phyloP scores from a whole-genome alignment of 75 land plant species.

The Picea sitchensis region DNA sequence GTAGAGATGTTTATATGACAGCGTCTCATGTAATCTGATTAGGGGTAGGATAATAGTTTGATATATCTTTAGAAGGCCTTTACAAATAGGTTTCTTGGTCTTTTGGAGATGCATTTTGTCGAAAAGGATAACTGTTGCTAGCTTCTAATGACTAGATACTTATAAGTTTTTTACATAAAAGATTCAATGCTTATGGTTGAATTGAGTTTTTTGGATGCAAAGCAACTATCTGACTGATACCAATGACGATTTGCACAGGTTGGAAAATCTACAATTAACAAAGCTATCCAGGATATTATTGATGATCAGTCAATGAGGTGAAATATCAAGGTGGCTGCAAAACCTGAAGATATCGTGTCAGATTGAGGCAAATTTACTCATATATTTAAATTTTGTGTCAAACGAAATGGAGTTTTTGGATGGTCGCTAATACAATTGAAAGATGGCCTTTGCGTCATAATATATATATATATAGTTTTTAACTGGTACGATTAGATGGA shows the following conservation, averaged over 20 bases:
- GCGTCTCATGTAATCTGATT: no score
- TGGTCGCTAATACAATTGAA: background rate
- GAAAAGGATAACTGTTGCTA: no score
- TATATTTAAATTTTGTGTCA: background rate
- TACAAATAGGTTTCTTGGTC: no score
- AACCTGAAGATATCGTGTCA: background rate
- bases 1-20: no score
- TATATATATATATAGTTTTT: background rate
- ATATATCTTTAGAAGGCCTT: no score
- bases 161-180: no score
- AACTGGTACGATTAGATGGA: background rate
- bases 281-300: background rate
- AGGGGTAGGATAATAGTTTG: no score
- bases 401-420: background rate
- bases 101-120: no score
- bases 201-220: background rate
- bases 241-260: background rate
- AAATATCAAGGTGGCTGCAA: background rate
- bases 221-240: no score
- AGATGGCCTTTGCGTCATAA: background rate
- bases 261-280: conserved; percentile 1
- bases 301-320: background rate
- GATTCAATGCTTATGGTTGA: no score
- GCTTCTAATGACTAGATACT: no score
- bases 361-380: background rate